Conservation (phyloP, 257 asterid species). For the Plantago elongata region DNA sequence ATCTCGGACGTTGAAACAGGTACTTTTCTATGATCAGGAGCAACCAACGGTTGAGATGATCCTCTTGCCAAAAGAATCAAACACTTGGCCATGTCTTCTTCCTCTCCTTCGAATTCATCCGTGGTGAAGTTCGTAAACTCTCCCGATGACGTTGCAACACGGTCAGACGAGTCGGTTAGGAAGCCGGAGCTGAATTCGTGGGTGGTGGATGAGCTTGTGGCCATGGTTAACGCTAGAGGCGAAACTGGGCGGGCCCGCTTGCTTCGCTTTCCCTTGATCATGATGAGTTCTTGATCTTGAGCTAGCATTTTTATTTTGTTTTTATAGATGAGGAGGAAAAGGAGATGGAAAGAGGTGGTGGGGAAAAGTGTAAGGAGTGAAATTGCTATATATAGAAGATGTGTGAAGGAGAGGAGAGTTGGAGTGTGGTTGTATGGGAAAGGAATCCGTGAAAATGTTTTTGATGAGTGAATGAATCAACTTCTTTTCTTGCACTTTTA, state of each 20-base stretch:
- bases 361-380: neutral
- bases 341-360: conserved; percentile 16
- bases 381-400: conserved; percentile 23
- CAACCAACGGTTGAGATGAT: conserved; percentile 8
- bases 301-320: conserved; percentile 30
- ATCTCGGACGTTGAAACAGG: conserved; percentile 26
- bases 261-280: conserved; percentile 59
- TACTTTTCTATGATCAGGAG: conserved; percentile 2
- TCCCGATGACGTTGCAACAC: conserved; percentile 19
- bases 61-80: conserved; percentile 78
- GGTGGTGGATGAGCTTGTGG: conserved; percentile 42
- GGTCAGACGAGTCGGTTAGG: conserved; percentile 15
- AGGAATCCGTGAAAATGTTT: conserved; percentile 19
- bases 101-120: conserved; percentile 64
- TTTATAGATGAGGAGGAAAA: conserved; percentile 1
- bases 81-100: conserved; percentile 78
- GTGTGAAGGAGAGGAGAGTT: neutral
- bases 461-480: conserved; percentile 16
- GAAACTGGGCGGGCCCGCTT: conserved; percentile 58
- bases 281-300: conserved; percentile 25
- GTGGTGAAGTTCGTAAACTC: conserved; percentile 14
- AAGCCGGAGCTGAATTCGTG: conserved; percentile 16
- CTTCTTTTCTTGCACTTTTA: conserved; percentile 28
- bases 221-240: conserved; percentile 46
- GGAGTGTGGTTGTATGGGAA: conserved; percentile 13